phyloP scores from a whole-genome alignment of 192 early-diverging fungal genomes.

The Geranomyces variabilis region DNA sequence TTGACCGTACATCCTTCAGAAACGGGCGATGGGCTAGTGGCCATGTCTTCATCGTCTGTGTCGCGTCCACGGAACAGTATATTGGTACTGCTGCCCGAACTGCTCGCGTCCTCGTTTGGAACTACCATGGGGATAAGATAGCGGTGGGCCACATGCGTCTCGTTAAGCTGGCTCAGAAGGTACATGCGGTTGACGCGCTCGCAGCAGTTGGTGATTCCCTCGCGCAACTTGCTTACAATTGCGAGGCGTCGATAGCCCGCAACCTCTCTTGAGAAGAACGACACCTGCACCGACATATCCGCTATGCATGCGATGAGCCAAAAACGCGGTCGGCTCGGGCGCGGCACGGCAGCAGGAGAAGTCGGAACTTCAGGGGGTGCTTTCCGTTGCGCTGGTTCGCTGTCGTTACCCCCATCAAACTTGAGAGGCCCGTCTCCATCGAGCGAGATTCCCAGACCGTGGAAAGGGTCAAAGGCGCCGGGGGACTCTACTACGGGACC shows the following conservation, averaged over 20 bases:
- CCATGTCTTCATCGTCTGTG: conserved; percentile 58
- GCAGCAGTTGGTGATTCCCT: conserved; percentile 61
- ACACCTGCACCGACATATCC: conserved; percentile 57
- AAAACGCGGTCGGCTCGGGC: conserved; percentile 32
- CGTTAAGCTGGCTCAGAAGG: conserved; percentile 62
- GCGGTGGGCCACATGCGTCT: conserved; percentile 66
- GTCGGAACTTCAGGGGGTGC: no score
- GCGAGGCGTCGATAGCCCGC: conserved; percentile 51
- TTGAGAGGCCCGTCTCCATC: neutral
- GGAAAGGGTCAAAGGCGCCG: conserved; percentile 2
- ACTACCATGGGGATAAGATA: conserved; percentile 51
- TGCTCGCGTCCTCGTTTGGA: neutral
- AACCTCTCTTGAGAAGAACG: conserved; percentile 71
- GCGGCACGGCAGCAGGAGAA: neutral
- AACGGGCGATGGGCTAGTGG: conserved; percentile 28
- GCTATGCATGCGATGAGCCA: conserved; percentile 69
- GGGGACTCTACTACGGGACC: no score
- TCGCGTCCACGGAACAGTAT: conserved; percentile 2
- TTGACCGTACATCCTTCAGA: conserved; percentile 10
- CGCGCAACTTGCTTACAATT: conserved; percentile 58
- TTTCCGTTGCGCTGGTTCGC: neutral
- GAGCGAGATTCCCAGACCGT: conserved; percentile 37
- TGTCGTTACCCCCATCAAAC: neutral
- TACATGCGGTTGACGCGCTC: conserved; percentile 69
- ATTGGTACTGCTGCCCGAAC: neutral